Conservation (phyloP, 495 filamentous ascomycete species). For the Penicillium arizonense region DNA sequence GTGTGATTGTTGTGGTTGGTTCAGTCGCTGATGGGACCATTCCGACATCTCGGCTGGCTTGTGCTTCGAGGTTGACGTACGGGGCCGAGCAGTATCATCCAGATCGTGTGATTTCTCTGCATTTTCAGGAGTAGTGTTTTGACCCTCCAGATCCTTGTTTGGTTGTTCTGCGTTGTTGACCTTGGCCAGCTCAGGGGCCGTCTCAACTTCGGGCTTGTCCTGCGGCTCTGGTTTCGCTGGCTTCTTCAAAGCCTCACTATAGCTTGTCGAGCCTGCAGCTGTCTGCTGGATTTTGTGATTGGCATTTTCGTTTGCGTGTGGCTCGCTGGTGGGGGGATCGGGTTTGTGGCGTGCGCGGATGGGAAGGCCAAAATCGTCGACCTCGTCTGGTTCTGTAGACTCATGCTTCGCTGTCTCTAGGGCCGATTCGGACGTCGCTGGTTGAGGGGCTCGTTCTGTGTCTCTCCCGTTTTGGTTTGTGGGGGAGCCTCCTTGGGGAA, state of each 20-base stretch:
- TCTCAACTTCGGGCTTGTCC: not conserved
- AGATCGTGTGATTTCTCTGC: slow-evolving; percentile 13
- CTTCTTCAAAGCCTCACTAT: slow-evolving; percentile 1
- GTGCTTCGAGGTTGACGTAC: slow-evolving; percentile 20
- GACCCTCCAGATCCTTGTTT: slow-evolving; percentile 1
- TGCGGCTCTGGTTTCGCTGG: slow-evolving; percentile 2
- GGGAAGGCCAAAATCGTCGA: slow-evolving; percentile 49
- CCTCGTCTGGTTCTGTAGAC: slow-evolving; percentile 20
- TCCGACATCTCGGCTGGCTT: slow-evolving; percentile 56
- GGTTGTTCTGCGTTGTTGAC: not conserved
- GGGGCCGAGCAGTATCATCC: slow-evolving; percentile 9
- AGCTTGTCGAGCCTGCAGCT: not conserved
- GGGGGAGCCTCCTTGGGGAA: slow-evolving; percentile 1
- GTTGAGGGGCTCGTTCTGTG: slow-evolving; percentile 17
- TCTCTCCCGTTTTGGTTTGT: slow-evolving; percentile 11
- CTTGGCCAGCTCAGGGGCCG: not conserved
- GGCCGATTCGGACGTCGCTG: not conserved
- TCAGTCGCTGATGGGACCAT: slow-evolving; percentile 87
- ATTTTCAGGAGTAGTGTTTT: not conserved
- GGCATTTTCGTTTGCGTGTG: slow-evolving; percentile 16
- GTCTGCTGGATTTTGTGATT: slow-evolving; percentile 24
- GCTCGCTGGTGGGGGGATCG: slow-evolving; percentile 11
- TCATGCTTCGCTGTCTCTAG: slow-evolving; percentile 3
- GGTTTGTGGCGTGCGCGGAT: slow-evolving; percentile 32
- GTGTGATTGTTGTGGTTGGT: slow-evolving; percentile 48